Evolutionary conservation across 1,284 basidiomycete species (phyloP).

Genomic region (Ceratobasidium sp.): DNA sequence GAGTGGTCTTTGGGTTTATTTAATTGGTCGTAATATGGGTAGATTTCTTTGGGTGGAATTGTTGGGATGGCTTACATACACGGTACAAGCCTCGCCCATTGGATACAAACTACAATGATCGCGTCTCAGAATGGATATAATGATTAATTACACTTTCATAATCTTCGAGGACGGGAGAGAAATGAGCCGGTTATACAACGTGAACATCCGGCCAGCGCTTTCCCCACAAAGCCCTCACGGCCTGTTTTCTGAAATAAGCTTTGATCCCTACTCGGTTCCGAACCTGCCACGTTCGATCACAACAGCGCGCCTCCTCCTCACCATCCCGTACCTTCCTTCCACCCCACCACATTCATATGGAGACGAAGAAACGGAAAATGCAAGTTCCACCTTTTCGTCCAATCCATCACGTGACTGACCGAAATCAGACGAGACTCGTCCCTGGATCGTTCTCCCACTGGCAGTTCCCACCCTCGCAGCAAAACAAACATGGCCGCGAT

Average conservation of each 20-base stretch:
- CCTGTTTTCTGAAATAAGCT: no score
- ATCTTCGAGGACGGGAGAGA: no score
- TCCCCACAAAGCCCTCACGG: no score
- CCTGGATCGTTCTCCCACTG: not conserved
- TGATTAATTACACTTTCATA: no score
- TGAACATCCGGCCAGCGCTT: no score
- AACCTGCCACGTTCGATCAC: not conserved
- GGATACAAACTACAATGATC: no score
- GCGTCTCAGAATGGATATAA: no score
- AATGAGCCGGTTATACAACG: no score
- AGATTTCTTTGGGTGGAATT: no score
- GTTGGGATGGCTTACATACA: no score
- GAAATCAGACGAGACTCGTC: not conserved
- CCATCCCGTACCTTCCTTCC: not conserved
- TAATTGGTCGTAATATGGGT: no score
- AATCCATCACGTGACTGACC: slow-evolving; percentile 2
- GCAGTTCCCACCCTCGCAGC: slow-evolving; percentile 15
- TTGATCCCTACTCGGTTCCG: not conserved
- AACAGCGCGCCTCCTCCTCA: not conserved
- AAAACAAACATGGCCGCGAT: not conserved
- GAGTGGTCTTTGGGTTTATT: not conserved
- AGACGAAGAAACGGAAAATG: slow-evolving; percentile 14
- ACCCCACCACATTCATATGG: slow-evolving; percentile 10
- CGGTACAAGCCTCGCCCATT: no score
- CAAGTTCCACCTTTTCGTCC: not conserved